These are phyloP conservation scores for Pleurozium schreberi DNA, from an alignment of 225 moss, liverwort and hornwort genomes.

Conservation along the genomic window DNA sequence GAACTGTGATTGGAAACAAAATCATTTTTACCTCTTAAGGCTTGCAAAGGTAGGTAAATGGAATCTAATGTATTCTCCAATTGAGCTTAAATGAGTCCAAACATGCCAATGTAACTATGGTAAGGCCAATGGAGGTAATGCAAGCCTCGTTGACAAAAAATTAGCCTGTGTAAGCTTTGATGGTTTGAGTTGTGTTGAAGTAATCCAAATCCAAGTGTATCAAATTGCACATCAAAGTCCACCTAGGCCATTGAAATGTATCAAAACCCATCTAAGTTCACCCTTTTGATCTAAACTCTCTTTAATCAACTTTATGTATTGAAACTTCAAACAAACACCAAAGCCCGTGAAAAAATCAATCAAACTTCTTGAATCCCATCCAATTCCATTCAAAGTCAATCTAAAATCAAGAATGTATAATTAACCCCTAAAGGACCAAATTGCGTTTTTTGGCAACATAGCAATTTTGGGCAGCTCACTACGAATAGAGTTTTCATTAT, in stretches of 20 bases:
- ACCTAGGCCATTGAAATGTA: not conserved
- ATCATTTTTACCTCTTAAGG: not conserved
- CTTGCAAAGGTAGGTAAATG: not conserved
- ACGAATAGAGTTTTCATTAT: too few relatives aligned
- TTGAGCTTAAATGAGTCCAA: not conserved
- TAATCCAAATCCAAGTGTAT: not conserved
- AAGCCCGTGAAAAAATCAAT: not conserved
- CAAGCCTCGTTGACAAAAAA: too few relatives aligned
- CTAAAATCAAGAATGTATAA: not conserved
- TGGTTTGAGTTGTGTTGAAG: too few relatives aligned
- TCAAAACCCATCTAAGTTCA: not conserved
- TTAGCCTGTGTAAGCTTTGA: too few relatives aligned
- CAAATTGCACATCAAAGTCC: not conserved
- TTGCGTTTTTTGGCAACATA: too few relatives aligned
- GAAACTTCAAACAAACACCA: not conserved
- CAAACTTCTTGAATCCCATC: not conserved
- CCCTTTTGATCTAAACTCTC: not conserved
- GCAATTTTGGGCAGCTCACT: too few relatives aligned
- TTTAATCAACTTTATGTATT: not conserved
- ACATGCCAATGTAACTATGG: fast-evolving
- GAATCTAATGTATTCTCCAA: not conserved
- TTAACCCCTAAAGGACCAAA: too few relatives aligned
- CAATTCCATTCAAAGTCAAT: not conserved
- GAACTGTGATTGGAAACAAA: not conserved
- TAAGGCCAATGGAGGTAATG: not conserved